Percentiles rank a stretch among this genome's conserved stretches.
Conservation (phyloP, 2,329 filamentous ascomycete genomes). For the Colletotrichum sp. region DNA sequence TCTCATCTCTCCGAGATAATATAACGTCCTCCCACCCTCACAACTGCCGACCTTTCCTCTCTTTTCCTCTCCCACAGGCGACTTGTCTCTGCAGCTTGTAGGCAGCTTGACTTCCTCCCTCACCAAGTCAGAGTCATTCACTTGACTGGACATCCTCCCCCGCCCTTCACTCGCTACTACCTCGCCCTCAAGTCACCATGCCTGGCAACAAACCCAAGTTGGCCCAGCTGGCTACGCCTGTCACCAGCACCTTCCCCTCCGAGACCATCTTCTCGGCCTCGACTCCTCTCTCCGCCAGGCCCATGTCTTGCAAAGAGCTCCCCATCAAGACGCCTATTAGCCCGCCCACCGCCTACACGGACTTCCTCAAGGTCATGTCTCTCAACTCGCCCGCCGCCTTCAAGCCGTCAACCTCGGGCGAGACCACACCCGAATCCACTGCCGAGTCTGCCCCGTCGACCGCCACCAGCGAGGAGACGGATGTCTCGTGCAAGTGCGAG, state of each 20-base stretch:
- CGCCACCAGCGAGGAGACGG: conserved; percentile 55
- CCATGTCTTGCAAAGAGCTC: conserved; percentile 39
- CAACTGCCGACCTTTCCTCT: conserved; percentile 37
- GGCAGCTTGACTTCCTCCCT: conserved; percentile 30
- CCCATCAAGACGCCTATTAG: conserved; percentile 90
- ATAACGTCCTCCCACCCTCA: conserved; percentile 35
- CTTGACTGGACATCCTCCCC: conserved; percentile 41
- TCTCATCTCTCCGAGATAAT: conserved; percentile 34
- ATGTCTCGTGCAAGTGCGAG: conserved; percentile 63
- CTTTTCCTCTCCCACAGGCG: conserved; percentile 31
- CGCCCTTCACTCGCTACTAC: conserved; percentile 14
- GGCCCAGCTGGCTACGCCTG: conserved; percentile 65
- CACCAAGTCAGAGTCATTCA: conserved; percentile 50
- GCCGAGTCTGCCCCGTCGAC: conserved; percentile 43
- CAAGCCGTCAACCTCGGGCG: conserved; percentile 54
- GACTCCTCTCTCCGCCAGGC: conserved; percentile 66
- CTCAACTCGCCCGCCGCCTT: conserved; percentile 70
- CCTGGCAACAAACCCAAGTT: conserved; percentile 63
- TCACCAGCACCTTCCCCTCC: conserved; percentile 67
- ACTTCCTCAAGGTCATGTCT: conserved; percentile 87
- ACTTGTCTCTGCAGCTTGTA: conserved; percentile 42
- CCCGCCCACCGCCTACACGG: conserved; percentile 86
- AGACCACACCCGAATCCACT: conserved; percentile 49
- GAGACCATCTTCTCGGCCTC: conserved; percentile 63
- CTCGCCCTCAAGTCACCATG: conserved; percentile 43